phyloP scores from a whole-genome alignment of 2,329 filamentous ascomycete genomes.

The Colletotrichum caudatum region DNA sequence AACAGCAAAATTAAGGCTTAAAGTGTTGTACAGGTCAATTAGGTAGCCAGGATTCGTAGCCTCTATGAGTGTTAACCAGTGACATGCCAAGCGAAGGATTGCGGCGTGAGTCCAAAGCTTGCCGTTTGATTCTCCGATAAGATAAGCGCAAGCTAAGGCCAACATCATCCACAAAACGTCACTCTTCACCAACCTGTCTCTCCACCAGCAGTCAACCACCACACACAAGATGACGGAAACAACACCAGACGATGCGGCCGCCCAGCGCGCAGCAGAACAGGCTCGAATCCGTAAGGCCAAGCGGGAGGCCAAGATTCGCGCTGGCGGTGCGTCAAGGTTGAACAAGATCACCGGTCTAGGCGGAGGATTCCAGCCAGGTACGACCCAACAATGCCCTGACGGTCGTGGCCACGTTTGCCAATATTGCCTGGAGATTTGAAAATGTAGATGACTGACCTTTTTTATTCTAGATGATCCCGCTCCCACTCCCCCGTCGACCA shows the following conservation, averaged over 20 bases:
- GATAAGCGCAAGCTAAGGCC: slow-evolving; percentile 37
- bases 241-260: slow-evolving; percentile 61
- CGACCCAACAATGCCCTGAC: slow-evolving; percentile 31
- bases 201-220: slow-evolving; percentile 16
- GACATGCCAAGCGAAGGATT: background rate
- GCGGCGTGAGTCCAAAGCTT: background rate
- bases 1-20: no score
- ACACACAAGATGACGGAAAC: slow-evolving; percentile 55
- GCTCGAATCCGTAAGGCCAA: slow-evolving; percentile 82
- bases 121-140: slow-evolving; percentile 38
- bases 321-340: slow-evolving; percentile 76
- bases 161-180: slow-evolving; percentile 39
- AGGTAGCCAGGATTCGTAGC: background rate
- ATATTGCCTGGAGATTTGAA: background rate
- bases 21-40: background rate
- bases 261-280: slow-evolving; percentile 70
- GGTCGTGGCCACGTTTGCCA: background rate
- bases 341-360: slow-evolving; percentile 81
- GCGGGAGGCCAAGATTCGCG: slow-evolving; percentile 81
- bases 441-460: background rate
- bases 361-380: slow-evolving; percentile 64
- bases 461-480: slow-evolving; percentile 11
- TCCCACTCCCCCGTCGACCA: slow-evolving; percentile 21
- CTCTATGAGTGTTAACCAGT: background rate
- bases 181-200: slow-evolving; percentile 17